Evolutionary conservation across 768 basidiomycete species (phyloP), one percentile per base, ranked within the genome.

Genomic region (Psilocybe azurescens): DNA sequence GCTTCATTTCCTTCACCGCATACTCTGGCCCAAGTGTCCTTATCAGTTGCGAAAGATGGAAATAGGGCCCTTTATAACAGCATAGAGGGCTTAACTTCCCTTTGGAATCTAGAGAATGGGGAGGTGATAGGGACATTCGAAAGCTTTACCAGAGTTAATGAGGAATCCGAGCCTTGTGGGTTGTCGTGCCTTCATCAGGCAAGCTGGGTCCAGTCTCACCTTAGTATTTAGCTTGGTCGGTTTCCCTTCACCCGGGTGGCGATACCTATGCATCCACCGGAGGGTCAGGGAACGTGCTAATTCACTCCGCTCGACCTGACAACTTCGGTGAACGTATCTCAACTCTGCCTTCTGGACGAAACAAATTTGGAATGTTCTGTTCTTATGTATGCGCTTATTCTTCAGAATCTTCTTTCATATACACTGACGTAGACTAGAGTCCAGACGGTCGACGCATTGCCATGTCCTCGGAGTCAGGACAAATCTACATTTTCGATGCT

Each of bases 361-460:
- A 77, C 69, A 93, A 90, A 72, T 93, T 90, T 69, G 92, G 93
- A 50, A 88, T 94, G 86, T 81, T 76, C 55, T 90, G 90, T 70
- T 78, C 81, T 62, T 82, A 93, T 77, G 90, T 92, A 73, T 60
- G 86, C 82, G 55, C 29, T 33, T 47, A 55, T 47, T 59, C 30
- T 39, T 18, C 33, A 48, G 30, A 54, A 52, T 63, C 46, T 52
- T 2, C 47, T 46, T 44, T 55, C 53, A 32, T 36, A 16, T 32
- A 14, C 39, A 30, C 29, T 16, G 48, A 56, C 36, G 39, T 18
- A 20, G 29, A n/a, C 44, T 72, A 97, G 95, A 95, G 93, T 67
- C 94, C 95, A 13, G 93, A 97, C 70, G 95, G 95, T 46, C 83
- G 83, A 65, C 85, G 87, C 47, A 75, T 98, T 51, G 95, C 93